Base-by-base conservation (phyloP, 768 basidiomycete genomes). In the Mycena crocata region DNA sequence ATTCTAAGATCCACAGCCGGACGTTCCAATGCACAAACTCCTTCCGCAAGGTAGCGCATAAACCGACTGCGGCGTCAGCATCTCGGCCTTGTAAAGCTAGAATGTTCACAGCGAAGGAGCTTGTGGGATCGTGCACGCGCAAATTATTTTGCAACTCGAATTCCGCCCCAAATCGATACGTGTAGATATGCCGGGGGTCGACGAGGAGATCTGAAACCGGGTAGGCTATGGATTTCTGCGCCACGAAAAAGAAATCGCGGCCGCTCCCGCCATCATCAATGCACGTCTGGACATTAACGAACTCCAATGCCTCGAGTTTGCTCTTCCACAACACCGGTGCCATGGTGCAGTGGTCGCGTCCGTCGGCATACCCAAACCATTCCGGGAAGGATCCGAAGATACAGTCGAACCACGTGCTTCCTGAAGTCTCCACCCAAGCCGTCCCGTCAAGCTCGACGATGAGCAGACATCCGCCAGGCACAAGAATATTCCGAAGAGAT, bases 61-160 rank as follows among this genome's bases (percentile, higher is more conserved):
- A 51, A 37, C 64, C 64, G 34, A 65, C 26, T 19, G 50, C 64
- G 15, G 64, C 57, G 54, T 65, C 57, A 28, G 49, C 64, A 54
- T 65, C 64, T 45, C 44, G 64, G 15, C 64, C 64, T 21, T 37
- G 39, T 37, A 54, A 34, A 10, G 57, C 57, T 40, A 65, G 24
- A 32, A 65, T 19, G 46, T 65, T 54, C 23, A 64, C 37, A 15
- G 55, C 44, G 39, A 8, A 45, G 21, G 57, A 37, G 14, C 23
- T 28, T 50, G 57, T n/a, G 13, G 56, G 21, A 21, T 57, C 56
- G 24, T 44, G 46, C 28, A 46, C 40, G 31, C 31, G n/a, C n/a
- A 65, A 51, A 19, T 34, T 40, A 23, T 10, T 19, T 48, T 54
- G 64, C 42, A 65, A 51, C 15, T 59, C 24, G 24, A 59, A 54